Evolutionary conservation across 139 green algal genomes (phyloP).

Genomic region (Diplosphaera chodatii): DNA sequence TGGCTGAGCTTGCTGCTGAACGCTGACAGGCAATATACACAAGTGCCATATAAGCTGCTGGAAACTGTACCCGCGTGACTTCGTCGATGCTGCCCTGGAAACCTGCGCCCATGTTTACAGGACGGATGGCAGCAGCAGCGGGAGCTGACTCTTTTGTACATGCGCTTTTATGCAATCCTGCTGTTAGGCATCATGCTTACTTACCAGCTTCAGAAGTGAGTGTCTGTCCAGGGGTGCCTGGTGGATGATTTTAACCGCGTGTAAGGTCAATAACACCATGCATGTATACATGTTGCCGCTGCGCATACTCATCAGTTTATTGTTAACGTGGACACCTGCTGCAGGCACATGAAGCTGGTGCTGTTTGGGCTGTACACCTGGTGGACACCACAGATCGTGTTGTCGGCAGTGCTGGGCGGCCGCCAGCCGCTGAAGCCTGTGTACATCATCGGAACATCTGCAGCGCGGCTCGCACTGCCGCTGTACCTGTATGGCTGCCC

Average conservation of each 20-base stretch:
- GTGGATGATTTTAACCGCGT: too few relatives aligned
- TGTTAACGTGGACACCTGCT: neutral
- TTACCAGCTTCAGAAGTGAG: conserved; percentile 40
- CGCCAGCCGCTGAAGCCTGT: conserved; percentile 57
- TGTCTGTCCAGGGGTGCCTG: too few relatives aligned
- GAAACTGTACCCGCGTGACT: too few relatives aligned
- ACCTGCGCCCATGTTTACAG: too few relatives aligned
- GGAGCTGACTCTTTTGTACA: conserved; percentile 76
- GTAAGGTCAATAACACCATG: too few relatives aligned
- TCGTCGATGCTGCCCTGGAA: too few relatives aligned
- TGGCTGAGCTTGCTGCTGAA: too few relatives aligned
- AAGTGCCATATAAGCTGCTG: too few relatives aligned
- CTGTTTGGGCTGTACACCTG: conserved; percentile 59
- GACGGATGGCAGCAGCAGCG: conserved; percentile 26
- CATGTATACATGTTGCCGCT: too few relatives aligned
- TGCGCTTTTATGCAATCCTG: conserved; percentile 72
- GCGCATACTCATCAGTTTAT: too few relatives aligned
- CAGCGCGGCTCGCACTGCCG: conserved; percentile 49
- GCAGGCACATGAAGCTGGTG: conserved; percentile 33
- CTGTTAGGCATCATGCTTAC: conserved; percentile 50
- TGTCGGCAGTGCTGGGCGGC: conserved; percentile 41
- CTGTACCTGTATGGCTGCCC: conserved; percentile 72
- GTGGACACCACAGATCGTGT: conserved; percentile 83
- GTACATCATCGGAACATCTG: conserved; percentile 73
- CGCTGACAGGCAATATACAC: too few relatives aligned